A percentile compares a stretch with the other conserved stretches of the same genome.
Evolutionary conservation across 768 basidiomycete genomes (phyloP).

Genomic region (Boletus barrowsii): DNA sequence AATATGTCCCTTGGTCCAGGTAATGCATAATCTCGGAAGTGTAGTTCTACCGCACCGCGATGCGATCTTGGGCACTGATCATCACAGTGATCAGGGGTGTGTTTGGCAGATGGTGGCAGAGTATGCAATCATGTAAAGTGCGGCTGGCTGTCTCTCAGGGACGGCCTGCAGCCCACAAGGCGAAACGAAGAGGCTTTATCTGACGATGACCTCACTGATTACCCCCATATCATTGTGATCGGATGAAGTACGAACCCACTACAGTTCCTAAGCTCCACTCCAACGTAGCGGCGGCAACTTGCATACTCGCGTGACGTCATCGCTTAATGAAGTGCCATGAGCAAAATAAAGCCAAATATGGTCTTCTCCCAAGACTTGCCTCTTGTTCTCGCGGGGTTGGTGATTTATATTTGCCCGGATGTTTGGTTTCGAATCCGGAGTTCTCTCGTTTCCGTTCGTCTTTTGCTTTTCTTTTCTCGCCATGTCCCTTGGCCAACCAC

Average conservation of each 20-base stretch:
- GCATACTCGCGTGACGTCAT: conserved; percentile 25
- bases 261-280: too few species aligned
- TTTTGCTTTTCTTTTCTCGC: background rate
- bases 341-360: conserved; percentile 15
- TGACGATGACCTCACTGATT: background rate
- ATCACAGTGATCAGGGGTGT: background rate
- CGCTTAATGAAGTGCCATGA: conserved; percentile 1
- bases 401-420: conserved; percentile 14
- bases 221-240: background rate
- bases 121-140: background rate
- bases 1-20: background rate
- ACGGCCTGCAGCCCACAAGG: background rate
- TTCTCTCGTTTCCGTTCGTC: background rate
- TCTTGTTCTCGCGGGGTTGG: conserved; percentile 1
- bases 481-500: conserved; percentile 24
- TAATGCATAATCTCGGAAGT: background rate
- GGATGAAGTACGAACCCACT: too few species aligned
- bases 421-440: background rate
- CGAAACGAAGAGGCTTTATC: background rate
- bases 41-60: background rate
- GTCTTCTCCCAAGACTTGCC: background rate
- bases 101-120: background rate
- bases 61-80: background rate
- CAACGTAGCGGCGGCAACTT: too few species aligned
- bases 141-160: background rate